Percentiles rank a stretch among this genome's conserved stretches.
phyloP scores from a whole-genome alignment of 257 asterid genomes.

The Ballota nigra region DNA sequence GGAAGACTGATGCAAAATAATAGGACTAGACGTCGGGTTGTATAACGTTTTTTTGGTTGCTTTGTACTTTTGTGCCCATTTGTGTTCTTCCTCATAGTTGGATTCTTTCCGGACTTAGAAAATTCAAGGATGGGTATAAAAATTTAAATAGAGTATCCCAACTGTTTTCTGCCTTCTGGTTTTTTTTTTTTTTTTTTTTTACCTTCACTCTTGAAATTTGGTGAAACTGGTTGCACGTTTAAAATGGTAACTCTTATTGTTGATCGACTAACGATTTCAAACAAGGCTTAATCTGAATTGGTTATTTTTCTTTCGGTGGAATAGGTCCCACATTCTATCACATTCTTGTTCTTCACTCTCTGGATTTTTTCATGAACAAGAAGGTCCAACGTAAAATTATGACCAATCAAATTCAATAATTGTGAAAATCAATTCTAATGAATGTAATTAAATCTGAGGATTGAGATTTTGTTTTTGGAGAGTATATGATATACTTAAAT shows the following conservation, averaged over 20 bases:
- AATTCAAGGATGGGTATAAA: background rate
- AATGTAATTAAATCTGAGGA: no score
- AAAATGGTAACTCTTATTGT: background rate
- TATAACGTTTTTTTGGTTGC: conserved; percentile 12
- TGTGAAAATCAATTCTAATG: no score
- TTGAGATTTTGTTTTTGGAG: no score
- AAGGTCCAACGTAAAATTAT: no score
- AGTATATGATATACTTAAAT: no score
- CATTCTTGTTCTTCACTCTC: no score
- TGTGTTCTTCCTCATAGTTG: background rate
- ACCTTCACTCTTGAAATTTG: background rate
- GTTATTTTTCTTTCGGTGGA: background rate
- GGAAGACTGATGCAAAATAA: conserved; percentile 50
- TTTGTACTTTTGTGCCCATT: conserved; percentile 4
- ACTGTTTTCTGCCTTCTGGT: background rate
- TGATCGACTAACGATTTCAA: background rate
- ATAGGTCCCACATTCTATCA: no score
- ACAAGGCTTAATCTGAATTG: background rate
- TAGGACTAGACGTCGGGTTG: background rate
- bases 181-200: background rate
- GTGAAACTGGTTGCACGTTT: background rate
- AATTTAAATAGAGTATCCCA: background rate
- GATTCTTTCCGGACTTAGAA: background rate
- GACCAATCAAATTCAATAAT: no score
- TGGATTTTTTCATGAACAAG: no score